phyloP scores from a whole-genome alignment of 345 rosid species.

The Excoecaria agallocha region DNA sequence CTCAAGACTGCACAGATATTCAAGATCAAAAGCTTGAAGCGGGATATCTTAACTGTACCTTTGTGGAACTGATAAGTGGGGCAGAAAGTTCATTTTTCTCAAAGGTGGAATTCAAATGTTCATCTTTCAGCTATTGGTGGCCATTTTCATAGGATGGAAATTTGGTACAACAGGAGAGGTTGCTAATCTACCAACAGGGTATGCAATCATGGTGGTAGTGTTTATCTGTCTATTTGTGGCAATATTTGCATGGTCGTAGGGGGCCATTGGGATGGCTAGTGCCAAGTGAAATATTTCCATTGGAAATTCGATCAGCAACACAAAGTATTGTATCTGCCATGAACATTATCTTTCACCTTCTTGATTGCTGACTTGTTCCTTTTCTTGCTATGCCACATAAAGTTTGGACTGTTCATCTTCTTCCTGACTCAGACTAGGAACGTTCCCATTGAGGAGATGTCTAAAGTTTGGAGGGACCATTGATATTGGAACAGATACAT shows the following conservation, averaged over 20 bases:
- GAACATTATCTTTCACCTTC: slow-evolving; percentile 55
- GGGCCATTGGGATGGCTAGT: slow-evolving; percentile 61
- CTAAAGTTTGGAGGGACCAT: slow-evolving; percentile 42
- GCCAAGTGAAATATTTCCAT: slow-evolving; percentile 55
- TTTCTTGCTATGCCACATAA: slow-evolving; percentile 47
- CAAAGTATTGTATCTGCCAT: slow-evolving; percentile 35
- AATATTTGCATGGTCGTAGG: slow-evolving; percentile 67
- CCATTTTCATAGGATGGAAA: slow-evolving; percentile 9
- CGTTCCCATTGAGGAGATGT: slow-evolving; percentile 42
- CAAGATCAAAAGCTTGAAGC: no score
- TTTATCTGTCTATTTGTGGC: slow-evolving; percentile 42
- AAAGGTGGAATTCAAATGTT: slow-evolving; percentile 16
- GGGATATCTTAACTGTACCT: no score
- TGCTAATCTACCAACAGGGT: background rate
- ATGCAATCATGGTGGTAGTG: slow-evolving; percentile 30
- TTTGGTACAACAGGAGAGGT: slow-evolving; percentile 12
- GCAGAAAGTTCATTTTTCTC: slow-evolving; percentile 11
- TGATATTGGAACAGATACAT: slow-evolving; percentile 50
- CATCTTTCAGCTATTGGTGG: slow-evolving; percentile 8
- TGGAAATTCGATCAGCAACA: slow-evolving; percentile 46
- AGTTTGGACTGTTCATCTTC: slow-evolving; percentile 52
- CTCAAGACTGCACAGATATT: no score
- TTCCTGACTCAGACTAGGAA: slow-evolving; percentile 52
- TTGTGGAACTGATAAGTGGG: slow-evolving; percentile 12
- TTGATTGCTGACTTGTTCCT: slow-evolving; percentile 50